Conservation (phyloP, 164 flowering plant species). For the Aristolochia contorta region DNA sequence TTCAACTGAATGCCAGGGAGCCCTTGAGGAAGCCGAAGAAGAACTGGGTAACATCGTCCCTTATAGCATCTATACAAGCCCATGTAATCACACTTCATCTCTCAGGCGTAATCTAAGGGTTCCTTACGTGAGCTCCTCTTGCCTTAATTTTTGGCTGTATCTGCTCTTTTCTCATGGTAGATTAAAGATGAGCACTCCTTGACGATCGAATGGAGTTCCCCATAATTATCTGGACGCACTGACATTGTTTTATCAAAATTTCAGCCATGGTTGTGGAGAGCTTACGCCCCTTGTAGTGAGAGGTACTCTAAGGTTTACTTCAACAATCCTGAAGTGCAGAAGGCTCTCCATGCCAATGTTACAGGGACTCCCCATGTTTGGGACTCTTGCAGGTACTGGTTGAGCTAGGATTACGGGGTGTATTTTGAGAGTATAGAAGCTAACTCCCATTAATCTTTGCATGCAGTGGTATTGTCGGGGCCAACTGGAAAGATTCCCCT, state of each 20-base stretch:
- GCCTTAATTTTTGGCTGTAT: not conserved
- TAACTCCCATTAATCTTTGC: not conserved
- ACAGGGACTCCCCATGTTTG: slow-evolving; percentile 67
- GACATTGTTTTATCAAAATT: slow-evolving; percentile 9
- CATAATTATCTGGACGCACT: slow-evolving; percentile 4
- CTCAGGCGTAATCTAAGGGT: slow-evolving; percentile 51
- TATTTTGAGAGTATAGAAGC: not conserved
- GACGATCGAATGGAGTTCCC: not conserved
- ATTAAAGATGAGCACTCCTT: not conserved
- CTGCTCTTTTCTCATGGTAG: no score
- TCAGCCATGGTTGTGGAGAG: slow-evolving; percentile 95
- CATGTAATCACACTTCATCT: slow-evolving; percentile 55
- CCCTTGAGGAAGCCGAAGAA: slow-evolving; percentile 39
- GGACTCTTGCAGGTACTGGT: slow-evolving; percentile 71
- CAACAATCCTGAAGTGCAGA: slow-evolving; percentile 88
- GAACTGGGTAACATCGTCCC: slow-evolving; percentile 89
- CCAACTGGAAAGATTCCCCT: slow-evolving; percentile 81
- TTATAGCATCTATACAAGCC: slow-evolving; percentile 77
- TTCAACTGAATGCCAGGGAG: slow-evolving; percentile 50
- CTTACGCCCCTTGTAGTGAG: slow-evolving; percentile 94
- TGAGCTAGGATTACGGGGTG: no score
- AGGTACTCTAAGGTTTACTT: slow-evolving; percentile 62
- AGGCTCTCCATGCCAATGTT: slow-evolving; percentile 77
- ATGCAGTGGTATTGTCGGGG: slow-evolving; percentile 63
- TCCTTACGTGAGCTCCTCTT: slow-evolving; percentile 66